phyloP scores from a whole-genome alignment of 2,329 filamentous ascomycete genomes.

The Cyphellophora attinorum region DNA sequence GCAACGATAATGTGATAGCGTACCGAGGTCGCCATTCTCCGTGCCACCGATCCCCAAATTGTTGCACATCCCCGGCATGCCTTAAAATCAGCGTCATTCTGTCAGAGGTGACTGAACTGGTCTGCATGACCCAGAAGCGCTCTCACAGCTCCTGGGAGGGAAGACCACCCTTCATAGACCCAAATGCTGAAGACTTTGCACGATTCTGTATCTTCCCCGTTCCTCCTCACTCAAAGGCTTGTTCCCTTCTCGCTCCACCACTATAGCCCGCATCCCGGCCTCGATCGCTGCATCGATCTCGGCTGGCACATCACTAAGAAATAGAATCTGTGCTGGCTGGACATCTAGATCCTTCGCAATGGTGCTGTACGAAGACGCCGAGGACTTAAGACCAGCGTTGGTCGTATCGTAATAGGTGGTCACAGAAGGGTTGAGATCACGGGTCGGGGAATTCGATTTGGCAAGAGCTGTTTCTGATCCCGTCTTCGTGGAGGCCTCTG shows the following conservation, averaged over 20 bases:
- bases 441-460: slow-evolving; percentile 1
- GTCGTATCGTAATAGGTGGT: slow-evolving; percentile 14
- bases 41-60: too few species aligned
- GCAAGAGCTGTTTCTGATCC: slow-evolving; percentile 1
- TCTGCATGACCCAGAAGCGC: too few species aligned
- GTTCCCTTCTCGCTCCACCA: slow-evolving; percentile 15
- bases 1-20: too few species aligned
- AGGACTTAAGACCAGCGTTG: slow-evolving; percentile 15
- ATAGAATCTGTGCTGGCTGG: slow-evolving; percentile 8
- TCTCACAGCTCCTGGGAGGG: too few species aligned
- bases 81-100: too few species aligned
- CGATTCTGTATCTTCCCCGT: slow-evolving; percentile 6
- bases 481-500: not conserved
- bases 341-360: slow-evolving; percentile 9
- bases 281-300: slow-evolving; percentile 12
- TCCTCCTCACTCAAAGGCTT: slow-evolving; percentile 7
- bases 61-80: too few species aligned
- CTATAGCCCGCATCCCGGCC: slow-evolving; percentile 9
- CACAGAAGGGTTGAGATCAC: slow-evolving; percentile 6
- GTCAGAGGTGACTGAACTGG: too few species aligned
- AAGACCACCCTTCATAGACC: too few species aligned
- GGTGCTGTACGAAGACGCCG: slow-evolving; percentile 10
- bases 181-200: too few species aligned
- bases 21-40: too few species aligned
- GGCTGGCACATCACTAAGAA: slow-evolving; percentile 15